Conservation (phyloP, 176 grass and related monocot species). For the Hyparrhenia diplandra region DNA sequence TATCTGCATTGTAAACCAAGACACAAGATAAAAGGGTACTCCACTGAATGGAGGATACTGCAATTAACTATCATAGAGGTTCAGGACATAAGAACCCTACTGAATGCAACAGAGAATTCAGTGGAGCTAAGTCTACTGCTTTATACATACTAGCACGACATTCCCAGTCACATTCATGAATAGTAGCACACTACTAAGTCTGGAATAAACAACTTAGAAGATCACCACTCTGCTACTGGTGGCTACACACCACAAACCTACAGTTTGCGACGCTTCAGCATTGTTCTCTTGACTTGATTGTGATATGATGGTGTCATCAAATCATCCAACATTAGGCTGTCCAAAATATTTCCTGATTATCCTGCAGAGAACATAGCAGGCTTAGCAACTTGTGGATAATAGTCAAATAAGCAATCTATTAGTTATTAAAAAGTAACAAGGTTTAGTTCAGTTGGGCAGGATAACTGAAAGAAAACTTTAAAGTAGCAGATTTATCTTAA, state of each 20-base stretch:
- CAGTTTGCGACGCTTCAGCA: not conserved
- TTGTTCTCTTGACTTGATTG: not conserved
- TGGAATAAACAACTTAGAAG: not conserved
- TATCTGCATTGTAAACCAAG: not conserved
- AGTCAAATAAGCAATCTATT: not conserved
- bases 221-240: not conserved
- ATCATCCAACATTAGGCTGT: not conserved
- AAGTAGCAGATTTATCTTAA: not conserved
- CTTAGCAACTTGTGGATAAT: slow-evolving; percentile 1
- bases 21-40: not conserved
- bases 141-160: slow-evolving; percentile 9
- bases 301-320: not conserved
- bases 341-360: not conserved
- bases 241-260: slow-evolving; percentile 21
- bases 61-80: not conserved
- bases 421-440: not conserved
- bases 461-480: not conserved
- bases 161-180: not conserved
- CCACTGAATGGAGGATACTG: too few species aligned
- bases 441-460: not conserved
- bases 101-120: not conserved
- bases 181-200: not conserved
- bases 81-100: slow-evolving; percentile 19
- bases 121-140: not conserved
- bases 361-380: not conserved